Evolutionary conservation across 179 eudicot species (phyloP).

Genomic region (Gypsophila paniculata): DNA sequence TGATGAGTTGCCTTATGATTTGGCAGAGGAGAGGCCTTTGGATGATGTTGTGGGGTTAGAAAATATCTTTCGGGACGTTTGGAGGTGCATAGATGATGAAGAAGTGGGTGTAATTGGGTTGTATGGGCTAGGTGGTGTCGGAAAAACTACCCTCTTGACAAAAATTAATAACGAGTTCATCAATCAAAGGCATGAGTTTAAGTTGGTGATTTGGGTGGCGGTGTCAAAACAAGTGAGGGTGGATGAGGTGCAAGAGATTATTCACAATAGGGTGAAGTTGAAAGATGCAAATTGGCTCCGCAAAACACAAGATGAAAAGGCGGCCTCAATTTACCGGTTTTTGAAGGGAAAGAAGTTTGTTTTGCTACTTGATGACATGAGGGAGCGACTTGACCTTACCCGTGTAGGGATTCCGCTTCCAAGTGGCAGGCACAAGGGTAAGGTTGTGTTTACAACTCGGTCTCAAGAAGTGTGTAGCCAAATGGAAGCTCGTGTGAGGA

Average conservation of each 20-base stretch:
- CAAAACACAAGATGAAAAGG: constrained; percentile 23
- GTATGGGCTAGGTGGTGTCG: constrained; percentile 27
- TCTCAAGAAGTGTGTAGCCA: constrained; percentile 29
- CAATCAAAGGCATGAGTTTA: constrained; percentile 1
- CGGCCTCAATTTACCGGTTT: constrained; percentile 11
- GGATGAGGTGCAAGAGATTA: constrained; percentile 21
- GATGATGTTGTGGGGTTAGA: constrained; percentile 28
- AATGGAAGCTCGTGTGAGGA: constrained; percentile 25
- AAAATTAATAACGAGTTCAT: constrained; percentile 24
- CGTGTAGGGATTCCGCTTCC: constrained; percentile 27
- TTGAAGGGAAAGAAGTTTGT: constrained; percentile 22
- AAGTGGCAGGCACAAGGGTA: constrained; percentile 9
- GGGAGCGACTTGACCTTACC: constrained; percentile 25
- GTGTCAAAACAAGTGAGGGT: constrained; percentile 26
- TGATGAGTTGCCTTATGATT: constrained; percentile 14
- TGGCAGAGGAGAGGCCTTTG: constrained; percentile 22
- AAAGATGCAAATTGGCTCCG: constrained; percentile 22
- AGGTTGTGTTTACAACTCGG: constrained; percentile 28
- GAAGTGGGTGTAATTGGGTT: constrained; percentile 25
- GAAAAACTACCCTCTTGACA: constrained; percentile 32
- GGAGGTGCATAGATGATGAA: constrained; percentile 10
- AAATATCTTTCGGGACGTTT: background rate
- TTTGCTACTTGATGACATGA: constrained; percentile 27
- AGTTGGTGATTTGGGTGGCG: constrained; percentile 29
- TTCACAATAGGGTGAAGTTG: constrained; percentile 17